Percentiles rank a stretch among this genome's conserved stretches.
Conservation (phyloP, 441 rosid species). For the Omphalea diandra region DNA sequence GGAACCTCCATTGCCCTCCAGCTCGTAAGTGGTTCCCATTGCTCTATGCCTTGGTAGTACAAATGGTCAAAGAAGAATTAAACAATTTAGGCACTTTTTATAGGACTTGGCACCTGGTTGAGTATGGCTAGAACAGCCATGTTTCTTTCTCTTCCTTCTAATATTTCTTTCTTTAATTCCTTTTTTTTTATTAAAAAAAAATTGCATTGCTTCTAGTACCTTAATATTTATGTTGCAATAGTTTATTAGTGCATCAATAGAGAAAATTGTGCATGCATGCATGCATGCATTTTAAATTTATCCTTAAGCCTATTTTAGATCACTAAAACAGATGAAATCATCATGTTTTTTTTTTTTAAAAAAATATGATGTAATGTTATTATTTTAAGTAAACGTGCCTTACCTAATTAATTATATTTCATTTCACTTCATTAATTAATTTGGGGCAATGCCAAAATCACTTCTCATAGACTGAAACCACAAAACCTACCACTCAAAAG, state of each 20-base stretch:
- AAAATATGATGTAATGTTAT: background rate
- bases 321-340: no score
- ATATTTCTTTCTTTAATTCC: background rate
- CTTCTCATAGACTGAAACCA: no score
- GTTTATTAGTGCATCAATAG: background rate
- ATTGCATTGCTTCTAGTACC: background rate
- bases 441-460: no score
- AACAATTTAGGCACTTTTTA: slow-evolving; percentile 19
- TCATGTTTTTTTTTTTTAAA: background rate
- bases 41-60: slow-evolving; percentile 16
- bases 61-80: slow-evolving; percentile 22
- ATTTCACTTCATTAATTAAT: no score
- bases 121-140: background rate
- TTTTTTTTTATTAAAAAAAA: background rate
- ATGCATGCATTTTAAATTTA: no score
- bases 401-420: no score
- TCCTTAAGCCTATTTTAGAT: no score
- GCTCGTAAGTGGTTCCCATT: slow-evolving; percentile 13
- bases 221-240: background rate
- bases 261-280: no score
- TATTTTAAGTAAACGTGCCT: no score
- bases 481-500: no score
- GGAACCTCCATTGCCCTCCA: slow-evolving; percentile 14
- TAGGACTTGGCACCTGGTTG: slow-evolving; percentile 8
- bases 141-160: background rate